These are phyloP conservation scores for Colletotrichum lini DNA, from an alignment of 2,329 filamentous ascomycete species.

Conservation along the genomic window DNA sequence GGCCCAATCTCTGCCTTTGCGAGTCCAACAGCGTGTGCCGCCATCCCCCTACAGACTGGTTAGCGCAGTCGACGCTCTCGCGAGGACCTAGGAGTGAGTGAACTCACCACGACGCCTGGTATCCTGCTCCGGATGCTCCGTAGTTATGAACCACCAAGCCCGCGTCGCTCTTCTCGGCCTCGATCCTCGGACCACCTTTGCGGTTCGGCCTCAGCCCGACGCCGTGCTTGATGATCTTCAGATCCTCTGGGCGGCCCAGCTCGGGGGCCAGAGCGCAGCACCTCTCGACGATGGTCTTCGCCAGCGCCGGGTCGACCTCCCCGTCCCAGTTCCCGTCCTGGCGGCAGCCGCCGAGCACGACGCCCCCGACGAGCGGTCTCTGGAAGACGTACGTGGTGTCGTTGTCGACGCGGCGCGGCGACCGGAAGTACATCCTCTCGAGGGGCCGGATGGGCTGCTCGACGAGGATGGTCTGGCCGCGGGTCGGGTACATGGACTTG, in stretches of 20 bases:
- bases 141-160: conserved; percentile 48
- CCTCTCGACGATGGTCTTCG: conserved; percentile 51
- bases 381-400: conserved; percentile 61
- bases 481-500: conserved; percentile 77
- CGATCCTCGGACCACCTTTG: conserved; percentile 50
- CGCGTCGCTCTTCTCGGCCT: conserved; percentile 46
- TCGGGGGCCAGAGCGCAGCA: conserved; percentile 53
- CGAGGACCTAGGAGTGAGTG: too few species aligned
- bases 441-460: conserved; percentile 56
- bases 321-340: conserved; percentile 52
- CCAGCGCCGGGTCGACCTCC: conserved; percentile 48
- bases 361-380: conserved; percentile 52
- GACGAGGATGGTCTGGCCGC: conserved; percentile 74
- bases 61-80: not conserved
- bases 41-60: conserved; percentile 31
- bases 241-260: conserved; percentile 50
- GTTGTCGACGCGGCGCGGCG: conserved; percentile 56
- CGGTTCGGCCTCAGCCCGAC: conserved; percentile 51
- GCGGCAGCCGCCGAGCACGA: conserved; percentile 53
- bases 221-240: conserved; percentile 52
- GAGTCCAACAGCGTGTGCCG: conserved; percentile 19
- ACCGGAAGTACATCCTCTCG: conserved; percentile 55
- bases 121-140: conserved; percentile 48
- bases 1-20: not conserved
- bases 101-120: conserved; percentile 46